Conservation (phyloP, 495 filamentous ascomycete species). For the Penicillium fimorum region DNA sequence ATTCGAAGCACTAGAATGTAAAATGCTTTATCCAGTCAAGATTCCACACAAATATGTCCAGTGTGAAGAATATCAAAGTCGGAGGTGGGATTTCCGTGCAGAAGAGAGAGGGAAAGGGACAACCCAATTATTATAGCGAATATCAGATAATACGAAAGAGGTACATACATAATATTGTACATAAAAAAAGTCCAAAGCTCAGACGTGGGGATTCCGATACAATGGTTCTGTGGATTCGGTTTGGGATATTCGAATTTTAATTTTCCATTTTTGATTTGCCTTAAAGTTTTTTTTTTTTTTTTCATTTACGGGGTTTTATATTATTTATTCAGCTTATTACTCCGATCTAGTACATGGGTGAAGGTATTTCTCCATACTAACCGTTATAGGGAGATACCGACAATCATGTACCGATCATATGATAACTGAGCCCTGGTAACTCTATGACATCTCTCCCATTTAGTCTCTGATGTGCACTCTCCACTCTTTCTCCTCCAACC, state of each 20-base stretch:
- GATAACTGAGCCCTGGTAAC: background rate
- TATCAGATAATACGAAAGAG: background rate
- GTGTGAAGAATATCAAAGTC: background rate
- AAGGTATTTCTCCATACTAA: background rate
- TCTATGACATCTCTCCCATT: background rate
- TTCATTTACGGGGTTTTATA: background rate
- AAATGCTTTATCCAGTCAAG: conserved; percentile 13
- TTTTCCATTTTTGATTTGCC: background rate
- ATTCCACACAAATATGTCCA: conserved; percentile 13
- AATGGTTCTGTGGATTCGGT: conserved; percentile 2
- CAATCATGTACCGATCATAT: background rate
- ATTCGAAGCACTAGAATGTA: conserved; percentile 14
- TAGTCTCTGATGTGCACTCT: background rate
- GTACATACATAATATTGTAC: background rate
- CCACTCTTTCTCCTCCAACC: background rate
- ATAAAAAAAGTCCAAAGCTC: background rate
- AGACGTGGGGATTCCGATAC: conserved; percentile 6
- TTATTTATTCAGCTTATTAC: background rate
- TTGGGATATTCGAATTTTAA: background rate
- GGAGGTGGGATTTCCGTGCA: background rate
- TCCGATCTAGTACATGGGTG: background rate
- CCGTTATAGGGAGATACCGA: background rate
- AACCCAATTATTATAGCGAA: conserved; percentile 1
- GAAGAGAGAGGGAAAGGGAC: background rate
- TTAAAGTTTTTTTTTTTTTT: background rate